phyloP scores from a whole-genome alignment of 768 basidiomycete genomes.

The Tulasnella sp. region DNA sequence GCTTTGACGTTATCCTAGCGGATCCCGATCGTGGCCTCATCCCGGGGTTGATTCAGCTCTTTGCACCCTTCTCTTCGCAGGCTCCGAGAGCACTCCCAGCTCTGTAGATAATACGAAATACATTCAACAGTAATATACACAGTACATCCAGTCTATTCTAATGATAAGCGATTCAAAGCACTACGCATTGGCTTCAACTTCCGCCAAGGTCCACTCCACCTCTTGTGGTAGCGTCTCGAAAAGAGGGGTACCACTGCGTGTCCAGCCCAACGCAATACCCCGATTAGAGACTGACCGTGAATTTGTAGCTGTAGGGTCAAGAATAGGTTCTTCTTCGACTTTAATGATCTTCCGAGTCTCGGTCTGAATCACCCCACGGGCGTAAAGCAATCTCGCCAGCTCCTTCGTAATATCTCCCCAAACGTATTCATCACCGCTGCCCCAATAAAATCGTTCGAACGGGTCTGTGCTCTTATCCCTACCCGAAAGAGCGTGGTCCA shows the following conservation, averaged over 20 bases:
- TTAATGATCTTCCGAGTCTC: background rate
- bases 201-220: background rate
- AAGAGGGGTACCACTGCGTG: background rate
- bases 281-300: conserved; percentile 30
- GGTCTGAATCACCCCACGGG: background rate
- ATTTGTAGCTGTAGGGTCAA: conserved; percentile 25
- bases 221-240: background rate
- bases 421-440: conserved; percentile 19
- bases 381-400: conserved; percentile 25
- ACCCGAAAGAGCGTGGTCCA: conserved; percentile 19
- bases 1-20: too few species aligned
- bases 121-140: too few species aligned
- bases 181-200: background rate
- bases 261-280: conserved; percentile 28
- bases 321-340: conserved; percentile 10
- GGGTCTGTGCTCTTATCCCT: background rate
- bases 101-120: too few species aligned
- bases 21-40: too few species aligned
- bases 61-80: too few species aligned
- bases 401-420: conserved; percentile 23
- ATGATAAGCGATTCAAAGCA: too few species aligned
- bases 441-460: conserved; percentile 25
- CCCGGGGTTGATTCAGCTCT: too few species aligned
- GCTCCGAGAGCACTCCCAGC: too few species aligned
- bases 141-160: too few species aligned